Conservation (phyloP, 176 grass and related monocot genomes). For the Eragrostis nindensis region DNA sequence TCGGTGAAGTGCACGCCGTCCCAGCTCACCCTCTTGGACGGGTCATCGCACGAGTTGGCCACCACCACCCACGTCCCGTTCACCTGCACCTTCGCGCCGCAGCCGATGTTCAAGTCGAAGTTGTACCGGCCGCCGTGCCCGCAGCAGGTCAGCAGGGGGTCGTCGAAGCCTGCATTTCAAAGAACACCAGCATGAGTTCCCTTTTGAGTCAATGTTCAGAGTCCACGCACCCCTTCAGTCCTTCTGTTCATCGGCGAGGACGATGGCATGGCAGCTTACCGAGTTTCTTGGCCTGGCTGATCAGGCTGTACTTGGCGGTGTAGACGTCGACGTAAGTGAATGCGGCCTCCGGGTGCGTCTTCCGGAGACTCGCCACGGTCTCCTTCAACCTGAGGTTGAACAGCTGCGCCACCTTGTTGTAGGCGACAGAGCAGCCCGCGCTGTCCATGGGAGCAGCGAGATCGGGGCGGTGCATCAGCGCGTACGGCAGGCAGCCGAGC, state of each 20-base stretch:
- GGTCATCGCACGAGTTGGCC: constrained; percentile 66
- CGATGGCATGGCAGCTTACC: constrained; percentile 42
- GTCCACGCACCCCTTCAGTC: background rate
- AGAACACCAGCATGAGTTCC: background rate
- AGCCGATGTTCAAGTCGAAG: constrained; percentile 53
- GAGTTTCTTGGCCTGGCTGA: constrained; percentile 63
- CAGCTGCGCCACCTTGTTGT: constrained; percentile 77
- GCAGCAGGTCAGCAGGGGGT: constrained; percentile 74
- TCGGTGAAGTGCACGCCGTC: constrained; percentile 90
- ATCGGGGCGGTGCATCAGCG: constrained; percentile 49
- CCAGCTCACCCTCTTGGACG: constrained; percentile 78
- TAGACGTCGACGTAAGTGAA: constrained; percentile 96
- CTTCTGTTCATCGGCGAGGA: background rate
- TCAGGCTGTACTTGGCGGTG: constrained; percentile 75
- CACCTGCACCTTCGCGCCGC: constrained; percentile 61
- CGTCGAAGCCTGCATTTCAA: constrained; percentile 63
- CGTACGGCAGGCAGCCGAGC: constrained; percentile 88
- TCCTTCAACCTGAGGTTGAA: constrained; percentile 81
- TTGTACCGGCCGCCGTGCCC: constrained; percentile 89
- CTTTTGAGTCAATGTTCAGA: constrained; percentile 1
- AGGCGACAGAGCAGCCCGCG: constrained; percentile 64
- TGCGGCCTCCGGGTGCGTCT: constrained; percentile 45
- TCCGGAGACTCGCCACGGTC: constrained; percentile 66
- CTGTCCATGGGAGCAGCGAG: constrained; percentile 43
- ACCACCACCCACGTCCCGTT: constrained; percentile 68